phyloP scores from a whole-genome alignment of 2,329 filamentous ascomycete species.

The Boeremia lycopersici region DNA sequence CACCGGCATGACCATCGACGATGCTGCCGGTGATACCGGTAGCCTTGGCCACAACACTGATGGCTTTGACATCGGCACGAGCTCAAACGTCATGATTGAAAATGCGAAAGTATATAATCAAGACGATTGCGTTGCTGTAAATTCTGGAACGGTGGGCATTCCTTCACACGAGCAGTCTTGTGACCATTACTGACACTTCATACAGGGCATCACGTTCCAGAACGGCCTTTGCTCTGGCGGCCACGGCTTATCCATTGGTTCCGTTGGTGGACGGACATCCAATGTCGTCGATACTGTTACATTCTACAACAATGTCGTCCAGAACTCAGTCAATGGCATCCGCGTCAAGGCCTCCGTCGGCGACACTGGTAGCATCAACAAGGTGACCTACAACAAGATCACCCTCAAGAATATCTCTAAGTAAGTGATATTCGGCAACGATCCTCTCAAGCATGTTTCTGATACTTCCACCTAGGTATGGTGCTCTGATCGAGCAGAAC shows the following conservation, averaged over 20 bases:
- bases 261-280: constrained; percentile 60
- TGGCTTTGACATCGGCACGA: constrained; percentile 61
- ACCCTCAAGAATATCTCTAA: constrained; percentile 51
- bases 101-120: constrained; percentile 61
- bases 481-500: constrained; percentile 59
- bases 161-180: not conserved
- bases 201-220: constrained; percentile 38
- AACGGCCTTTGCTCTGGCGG: constrained; percentile 58
- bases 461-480: constrained; percentile 32
- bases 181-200: not conserved
- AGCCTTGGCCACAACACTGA: constrained; percentile 58
- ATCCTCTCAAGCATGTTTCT: not conserved
- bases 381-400: constrained; percentile 56
- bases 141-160: constrained; percentile 54
- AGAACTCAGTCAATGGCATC: constrained; percentile 60
- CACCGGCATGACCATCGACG: constrained; percentile 60
- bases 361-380: constrained; percentile 58
- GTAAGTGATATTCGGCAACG: constrained; percentile 28
- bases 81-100: constrained; percentile 55
- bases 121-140: constrained; percentile 65
- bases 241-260: constrained; percentile 65
- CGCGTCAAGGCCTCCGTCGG: constrained; percentile 62
- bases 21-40: constrained; percentile 57
- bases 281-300: constrained; percentile 61
- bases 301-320: constrained; percentile 57